Base-by-base conservation (phyloP, 345 rosid species). In the Hibiscus mutabilis region DNA sequence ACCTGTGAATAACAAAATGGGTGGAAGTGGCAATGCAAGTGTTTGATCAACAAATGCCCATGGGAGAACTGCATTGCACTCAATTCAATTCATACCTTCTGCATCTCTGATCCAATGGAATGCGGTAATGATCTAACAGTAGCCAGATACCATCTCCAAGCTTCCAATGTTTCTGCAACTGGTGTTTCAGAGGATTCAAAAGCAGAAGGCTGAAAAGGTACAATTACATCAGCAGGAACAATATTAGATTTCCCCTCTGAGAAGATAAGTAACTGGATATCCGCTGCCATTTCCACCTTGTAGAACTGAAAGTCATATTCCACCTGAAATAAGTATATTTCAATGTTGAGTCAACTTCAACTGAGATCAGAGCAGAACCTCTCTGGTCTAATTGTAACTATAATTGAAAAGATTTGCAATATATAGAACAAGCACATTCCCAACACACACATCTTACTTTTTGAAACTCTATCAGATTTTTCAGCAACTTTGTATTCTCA, bases 81-180 rank as follows among this genome's bases (percentile, higher is more conserved):
- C 46, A 47, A 47, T 49, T 44, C 6, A 70, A 55, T 42, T 63
- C 74, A 68, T 79, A 91, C 98, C 97, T 90, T 83, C 76, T 92
- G 91, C 79, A 95, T 75, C 15, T 90, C 97, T 65, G 87, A 59
- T 21, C 80, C 91, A 46, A 92, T 85, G 33, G 91, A 69, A 85
- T 90, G 97, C 0, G 96, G 75, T 80, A 90, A 65, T 9, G 89
- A 81, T 81, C 91, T 86, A 73, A 89, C 82, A 60, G 90, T 81
- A 63, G 93, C 88, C 80, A 95, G 78, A 85, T 90, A 95, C 84
- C 91, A 92, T 73, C 97, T 92, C 97, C 97, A 95, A 69, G 93
- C 85, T 40, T 86, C 83, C 19, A 73, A 71, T 40, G 82, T 62
- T 79, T 90, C 91, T 9, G 82, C 73, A 64, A 79, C 57, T 42